Evolutionary conservation across 179 eudicot genomes (phyloP), one percentile per base, ranked within the genome.

Genomic region (Beta lomatogona): DNA sequence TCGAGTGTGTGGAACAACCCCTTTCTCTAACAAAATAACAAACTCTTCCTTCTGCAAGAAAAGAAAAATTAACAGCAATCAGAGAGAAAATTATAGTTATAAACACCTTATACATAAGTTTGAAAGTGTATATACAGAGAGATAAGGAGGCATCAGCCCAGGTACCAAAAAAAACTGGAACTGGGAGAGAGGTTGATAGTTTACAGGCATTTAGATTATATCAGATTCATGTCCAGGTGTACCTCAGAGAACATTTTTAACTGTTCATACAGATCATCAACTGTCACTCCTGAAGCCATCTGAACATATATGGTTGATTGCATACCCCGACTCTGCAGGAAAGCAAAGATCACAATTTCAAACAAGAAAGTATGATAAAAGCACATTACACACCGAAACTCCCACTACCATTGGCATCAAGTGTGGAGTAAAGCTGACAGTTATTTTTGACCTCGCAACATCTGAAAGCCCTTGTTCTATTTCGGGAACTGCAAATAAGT

Each of bases 351-450:
- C 46, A 31, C 75, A 46, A 79, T 64, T 84, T 19, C 76, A 44
- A 79, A 73, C 80, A 95, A 95, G 91, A 92, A 79, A 97, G 93
- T 53, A 95, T 93, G 60, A 94, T 92, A 93, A 93, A 92, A 88
- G 41, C 18, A 57, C 14, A 57, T 16, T 28, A 19, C 52, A 57
- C 65, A 57, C 3, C 3, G 45, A 75, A 57, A 15, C 13, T 10
- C 36, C 25, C 46, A 75, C 94, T 78, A 92, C 94, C 82, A 95
- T 95, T 18, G 93, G 93, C 73, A 98, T 94, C 80, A 90, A 92
- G 82, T 86, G 82, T 73, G 99, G 99, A 73, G 99, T 95, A 87
- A 95, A 95, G 91, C 99, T 94, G 86, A 95, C 88, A n/a, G 90
- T 89, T 66, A 95, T 86, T 88, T 90, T 88, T 22, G 92, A 89